These are phyloP conservation scores for Gynochthodes officinalis DNA, from an alignment of 257 asterid genomes.

Conservation along the genomic window DNA sequence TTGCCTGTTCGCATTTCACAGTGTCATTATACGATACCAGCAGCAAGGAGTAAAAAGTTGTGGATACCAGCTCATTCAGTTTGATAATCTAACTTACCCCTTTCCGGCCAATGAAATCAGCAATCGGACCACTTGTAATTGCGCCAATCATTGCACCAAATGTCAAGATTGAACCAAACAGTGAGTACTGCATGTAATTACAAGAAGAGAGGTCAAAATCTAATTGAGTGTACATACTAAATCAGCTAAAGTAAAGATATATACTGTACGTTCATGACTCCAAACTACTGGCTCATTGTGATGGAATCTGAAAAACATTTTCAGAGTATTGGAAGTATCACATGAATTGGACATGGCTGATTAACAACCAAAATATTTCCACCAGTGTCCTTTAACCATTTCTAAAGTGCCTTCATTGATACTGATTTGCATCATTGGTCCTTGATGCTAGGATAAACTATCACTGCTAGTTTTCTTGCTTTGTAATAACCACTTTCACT, in stretches of 20 bases:
- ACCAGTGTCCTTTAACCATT: no score
- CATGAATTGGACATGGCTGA: not conserved
- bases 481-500: no score
- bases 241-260: not conserved
- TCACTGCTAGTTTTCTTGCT: not conserved
- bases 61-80: not conserved
- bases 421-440: not conserved
- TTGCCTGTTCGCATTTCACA: conserved; percentile 60
- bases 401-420: not conserved
- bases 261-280: not conserved
- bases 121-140: conserved; percentile 79
- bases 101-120: conserved; percentile 79
- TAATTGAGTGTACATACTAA: not conserved
- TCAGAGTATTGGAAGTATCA: not conserved
- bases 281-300: not conserved
- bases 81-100: conserved; percentile 51
- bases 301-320: not conserved
- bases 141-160: conserved; percentile 99
- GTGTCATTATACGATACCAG: not conserved
- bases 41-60: not conserved
- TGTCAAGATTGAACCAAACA: conserved; percentile 86
- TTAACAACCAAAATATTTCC: no score
- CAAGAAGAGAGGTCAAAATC: not conserved
- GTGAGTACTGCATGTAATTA: conserved; percentile 61
- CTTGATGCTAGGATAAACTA: not conserved